phyloP scores from a whole-genome alignment of 1,284 basidiomycete species.

The Malassezia brasiliensis region DNA sequence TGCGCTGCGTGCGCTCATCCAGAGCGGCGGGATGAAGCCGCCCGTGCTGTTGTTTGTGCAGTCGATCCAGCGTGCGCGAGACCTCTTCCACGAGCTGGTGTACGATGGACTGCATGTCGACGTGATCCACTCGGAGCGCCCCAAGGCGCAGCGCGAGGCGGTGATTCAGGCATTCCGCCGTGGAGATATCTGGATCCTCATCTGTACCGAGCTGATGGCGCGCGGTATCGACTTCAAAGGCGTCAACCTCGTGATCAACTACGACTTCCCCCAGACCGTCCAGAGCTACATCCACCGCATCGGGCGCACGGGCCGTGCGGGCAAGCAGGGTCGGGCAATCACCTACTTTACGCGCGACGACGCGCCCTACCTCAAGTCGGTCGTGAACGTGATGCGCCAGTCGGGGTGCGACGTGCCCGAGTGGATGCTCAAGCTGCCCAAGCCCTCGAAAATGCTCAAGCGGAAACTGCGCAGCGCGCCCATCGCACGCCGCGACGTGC shows the following conservation, averaged over 20 bases:
- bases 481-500: constrained; percentile 56
- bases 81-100: constrained; percentile 74
- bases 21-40: constrained; percentile 70
- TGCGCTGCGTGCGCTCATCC: constrained; percentile 66
- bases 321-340: constrained; percentile 76
- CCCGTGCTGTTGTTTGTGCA: constrained; percentile 90
- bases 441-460: constrained; percentile 77
- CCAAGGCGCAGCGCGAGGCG: constrained; percentile 74
- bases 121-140: constrained; percentile 80
- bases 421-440: constrained; percentile 53
- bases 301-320: constrained; percentile 88
- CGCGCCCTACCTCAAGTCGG: constrained; percentile 80
- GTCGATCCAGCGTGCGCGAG: constrained; percentile 78
- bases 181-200: constrained; percentile 51
- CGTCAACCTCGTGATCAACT: constrained; percentile 82
- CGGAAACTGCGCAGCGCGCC: constrained; percentile 66
- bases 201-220: constrained; percentile 54
- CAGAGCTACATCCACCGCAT: constrained; percentile 94
- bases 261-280: constrained; percentile 54
- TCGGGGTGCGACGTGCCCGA: constrained; percentile 57
- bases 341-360: constrained; percentile 95
- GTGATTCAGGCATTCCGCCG: constrained; percentile 62
- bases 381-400: constrained; percentile 86
- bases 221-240: constrained; percentile 97
- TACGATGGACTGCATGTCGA: constrained; percentile 80